Evolutionary conservation across 2,329 filamentous ascomycete species (phyloP).

Genomic region (Fusarium oligoseptatum): DNA sequence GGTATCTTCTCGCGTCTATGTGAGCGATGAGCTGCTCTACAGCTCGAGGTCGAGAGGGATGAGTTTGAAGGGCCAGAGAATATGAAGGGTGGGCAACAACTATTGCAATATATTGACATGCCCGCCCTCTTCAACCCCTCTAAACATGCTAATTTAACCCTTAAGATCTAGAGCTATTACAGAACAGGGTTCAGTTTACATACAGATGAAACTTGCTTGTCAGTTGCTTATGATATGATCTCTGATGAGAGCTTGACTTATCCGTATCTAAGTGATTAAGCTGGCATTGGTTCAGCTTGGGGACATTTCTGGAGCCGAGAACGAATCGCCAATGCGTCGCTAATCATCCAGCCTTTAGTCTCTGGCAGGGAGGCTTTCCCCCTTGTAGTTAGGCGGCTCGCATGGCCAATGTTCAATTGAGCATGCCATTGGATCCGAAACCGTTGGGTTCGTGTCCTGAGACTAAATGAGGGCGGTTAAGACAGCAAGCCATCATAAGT

Average conservation of each 20-base stretch:
- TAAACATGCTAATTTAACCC: neutral
- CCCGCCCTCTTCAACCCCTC: neutral
- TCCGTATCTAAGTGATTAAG: neutral
- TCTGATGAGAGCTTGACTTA: neutral
- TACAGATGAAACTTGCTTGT: neutral
- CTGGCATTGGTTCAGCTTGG: neutral
- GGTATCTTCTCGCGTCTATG: neutral
- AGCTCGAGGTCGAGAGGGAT: neutral
- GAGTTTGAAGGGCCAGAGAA: neutral
- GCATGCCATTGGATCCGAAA: neutral
- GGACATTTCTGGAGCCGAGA: neutral
- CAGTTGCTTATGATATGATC: neutral
- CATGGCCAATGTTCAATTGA: neutral
- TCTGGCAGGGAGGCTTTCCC: neutral
- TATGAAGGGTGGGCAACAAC: neutral
- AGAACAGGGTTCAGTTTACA: neutral
- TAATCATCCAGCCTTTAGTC: neutral
- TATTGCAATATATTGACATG: neutral
- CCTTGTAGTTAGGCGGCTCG: neutral
- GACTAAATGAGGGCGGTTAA: slow-evolving; percentile 8
- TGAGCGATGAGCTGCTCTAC: neutral
- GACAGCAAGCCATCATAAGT: neutral
- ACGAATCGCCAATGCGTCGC: neutral
- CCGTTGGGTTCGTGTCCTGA: neutral
- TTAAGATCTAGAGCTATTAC: neutral